phyloP scores from a whole-genome alignment of 176 grass and related monocot genomes.

The Triticum timopheevii region DNA sequence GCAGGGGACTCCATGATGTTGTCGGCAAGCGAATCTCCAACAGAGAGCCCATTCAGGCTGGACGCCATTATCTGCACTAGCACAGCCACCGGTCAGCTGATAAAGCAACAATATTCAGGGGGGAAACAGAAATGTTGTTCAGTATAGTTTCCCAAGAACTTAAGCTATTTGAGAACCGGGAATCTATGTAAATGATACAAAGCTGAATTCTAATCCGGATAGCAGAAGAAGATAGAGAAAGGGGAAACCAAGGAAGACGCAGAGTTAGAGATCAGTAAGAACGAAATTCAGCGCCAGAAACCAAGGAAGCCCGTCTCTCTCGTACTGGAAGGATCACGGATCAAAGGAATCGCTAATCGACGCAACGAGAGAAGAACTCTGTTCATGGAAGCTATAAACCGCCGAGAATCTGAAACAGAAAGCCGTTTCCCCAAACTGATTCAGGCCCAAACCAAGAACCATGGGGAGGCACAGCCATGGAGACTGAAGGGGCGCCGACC shows the following conservation, averaged over 20 bases:
- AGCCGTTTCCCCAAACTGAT: neutral
- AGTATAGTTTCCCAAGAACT: neutral
- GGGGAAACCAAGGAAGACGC: neutral
- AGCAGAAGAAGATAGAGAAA: neutral
- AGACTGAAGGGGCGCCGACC: constrained; percentile 23
- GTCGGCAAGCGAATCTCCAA: constrained; percentile 75
- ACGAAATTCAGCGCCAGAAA: neutral
- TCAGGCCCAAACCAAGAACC: neutral
- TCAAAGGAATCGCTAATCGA: neutral
- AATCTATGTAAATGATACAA: neutral
- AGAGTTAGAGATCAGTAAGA: neutral
- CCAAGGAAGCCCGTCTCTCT: neutral
- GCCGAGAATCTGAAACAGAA: neutral
- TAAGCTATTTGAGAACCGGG: neutral
- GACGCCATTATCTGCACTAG: constrained; percentile 75
- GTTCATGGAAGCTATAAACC: neutral
- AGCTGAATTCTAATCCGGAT: neutral
- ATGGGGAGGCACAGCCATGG: neutral
- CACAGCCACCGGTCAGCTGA: neutral
- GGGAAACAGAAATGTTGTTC: neutral
- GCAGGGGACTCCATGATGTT: constrained; percentile 90
- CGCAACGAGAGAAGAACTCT: neutral
- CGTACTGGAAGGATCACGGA: neutral
- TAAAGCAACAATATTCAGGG: neutral
- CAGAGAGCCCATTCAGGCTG: constrained; percentile 85